Evolutionary conservation across 805 yeast genomes (phyloP).

Genomic region (Zygosaccharomyces lentus): DNA sequence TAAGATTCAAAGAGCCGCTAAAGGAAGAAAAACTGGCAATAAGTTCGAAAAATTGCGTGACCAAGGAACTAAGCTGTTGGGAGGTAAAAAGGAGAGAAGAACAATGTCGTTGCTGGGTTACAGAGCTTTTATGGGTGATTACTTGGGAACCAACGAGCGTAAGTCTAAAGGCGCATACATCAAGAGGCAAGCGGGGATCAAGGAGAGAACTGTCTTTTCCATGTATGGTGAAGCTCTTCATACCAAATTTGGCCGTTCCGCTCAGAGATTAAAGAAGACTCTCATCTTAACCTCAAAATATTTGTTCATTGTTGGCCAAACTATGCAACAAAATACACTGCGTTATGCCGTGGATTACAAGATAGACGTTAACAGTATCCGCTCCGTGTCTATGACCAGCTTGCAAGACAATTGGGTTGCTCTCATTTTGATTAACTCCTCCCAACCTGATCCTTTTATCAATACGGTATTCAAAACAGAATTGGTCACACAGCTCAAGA

Average conservation of each 20-base stretch:
- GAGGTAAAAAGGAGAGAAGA: slow-evolving; percentile 82
- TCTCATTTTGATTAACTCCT: slow-evolving; percentile 33
- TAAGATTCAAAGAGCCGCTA: slow-evolving; percentile 75
- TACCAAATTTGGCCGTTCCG: slow-evolving; percentile 89
- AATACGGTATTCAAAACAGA: slow-evolving; percentile 88
- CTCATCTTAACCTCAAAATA: slow-evolving; percentile 61
- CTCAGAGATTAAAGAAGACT: slow-evolving; percentile 68
- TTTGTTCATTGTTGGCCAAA: slow-evolving; percentile 71
- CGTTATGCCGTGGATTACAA: slow-evolving; percentile 58
- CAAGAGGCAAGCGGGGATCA: slow-evolving; percentile 62
- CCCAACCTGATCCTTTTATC: slow-evolving; percentile 72
- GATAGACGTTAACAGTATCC: slow-evolving; percentile 56
- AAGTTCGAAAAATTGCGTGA: slow-evolving; percentile 82
- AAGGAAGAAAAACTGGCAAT: slow-evolving; percentile 74
- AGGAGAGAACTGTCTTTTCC: slow-evolving; percentile 71
- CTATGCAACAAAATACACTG: slow-evolving; percentile 57
- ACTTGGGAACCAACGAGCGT: slow-evolving; percentile 73
- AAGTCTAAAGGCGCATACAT: slow-evolving; percentile 76
- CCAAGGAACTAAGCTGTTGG: slow-evolving; percentile 66
- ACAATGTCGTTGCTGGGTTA: slow-evolving; percentile 81
- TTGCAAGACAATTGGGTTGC: slow-evolving; percentile 94
- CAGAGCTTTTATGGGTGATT: slow-evolving; percentile 92
- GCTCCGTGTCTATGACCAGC: slow-evolving; percentile 61
- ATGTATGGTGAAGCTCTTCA: slow-evolving; percentile 73
- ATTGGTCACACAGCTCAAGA: slow-evolving; percentile 67